Percentiles rank a stretch among this genome's conserved stretches.
These are phyloP conservation scores for Bromus sterilis DNA, from an alignment of 176 grass and related monocot genomes.

Conservation along the genomic window DNA sequence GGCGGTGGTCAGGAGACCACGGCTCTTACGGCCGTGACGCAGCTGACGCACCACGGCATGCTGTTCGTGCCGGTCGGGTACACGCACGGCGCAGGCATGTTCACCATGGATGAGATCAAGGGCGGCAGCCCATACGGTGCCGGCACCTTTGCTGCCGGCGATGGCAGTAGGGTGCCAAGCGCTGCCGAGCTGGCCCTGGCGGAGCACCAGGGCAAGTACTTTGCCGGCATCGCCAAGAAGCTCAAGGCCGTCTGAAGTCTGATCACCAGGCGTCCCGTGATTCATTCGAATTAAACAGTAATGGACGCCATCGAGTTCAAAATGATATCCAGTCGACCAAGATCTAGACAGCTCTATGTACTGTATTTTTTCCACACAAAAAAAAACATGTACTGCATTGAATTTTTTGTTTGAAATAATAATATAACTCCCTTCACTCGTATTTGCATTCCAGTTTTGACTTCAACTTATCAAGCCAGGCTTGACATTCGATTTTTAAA, in stretches of 20 bases:
- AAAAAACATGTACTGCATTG: too few relatives aligned
- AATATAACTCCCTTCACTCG: too few relatives aligned
- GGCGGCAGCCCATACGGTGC: neutral
- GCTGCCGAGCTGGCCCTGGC: neutral
- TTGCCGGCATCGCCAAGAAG: slow-evolving; percentile 5
- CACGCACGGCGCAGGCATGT: neutral
- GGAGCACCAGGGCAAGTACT: neutral
- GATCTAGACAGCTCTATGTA: neutral
- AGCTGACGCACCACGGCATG: slow-evolving; percentile 12
- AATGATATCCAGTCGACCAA: neutral
- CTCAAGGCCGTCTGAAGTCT: neutral
- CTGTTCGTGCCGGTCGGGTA: slow-evolving; percentile 7
- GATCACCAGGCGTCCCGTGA: neutral
- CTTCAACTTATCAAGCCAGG: too few relatives aligned
- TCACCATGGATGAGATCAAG: slow-evolving; percentile 5
- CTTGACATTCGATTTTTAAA: too few relatives aligned
- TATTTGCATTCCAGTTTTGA: too few relatives aligned
- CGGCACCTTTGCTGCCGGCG: neutral
- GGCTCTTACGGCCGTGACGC: neutral
- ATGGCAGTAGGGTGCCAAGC: neutral
- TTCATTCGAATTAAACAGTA: neutral
- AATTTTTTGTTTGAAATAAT: too few relatives aligned
- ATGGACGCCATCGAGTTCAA: neutral
- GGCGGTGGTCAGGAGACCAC: slow-evolving; percentile 86
- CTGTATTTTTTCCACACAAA: too few relatives aligned